Evolutionary conservation across 2,329 filamentous ascomycete genomes (phyloP), one percentile per base, ranked within the genome.

Genomic region (Hypocrella siamensis): DNA sequence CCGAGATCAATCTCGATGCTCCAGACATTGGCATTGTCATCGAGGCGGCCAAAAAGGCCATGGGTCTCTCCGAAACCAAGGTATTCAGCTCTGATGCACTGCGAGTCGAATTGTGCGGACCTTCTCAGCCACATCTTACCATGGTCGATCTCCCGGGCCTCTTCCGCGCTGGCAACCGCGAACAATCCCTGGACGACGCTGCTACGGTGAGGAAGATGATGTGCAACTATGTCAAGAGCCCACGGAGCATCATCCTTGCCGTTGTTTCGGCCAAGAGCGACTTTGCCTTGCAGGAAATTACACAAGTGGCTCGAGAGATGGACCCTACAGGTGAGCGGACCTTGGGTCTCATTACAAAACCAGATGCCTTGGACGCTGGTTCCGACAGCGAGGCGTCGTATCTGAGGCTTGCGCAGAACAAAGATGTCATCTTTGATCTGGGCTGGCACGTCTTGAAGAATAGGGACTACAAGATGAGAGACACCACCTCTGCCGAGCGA

Each of bases 211-310:
- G 24, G 10, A 31, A 32, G 12, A 51, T 75, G 9, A 63, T 73
- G 2, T 42, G 59, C 3, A 46, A 47, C 0, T 80, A 80, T 44
- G 73, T 80, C 56, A 46, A 49, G 15, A 58, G 67, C 9, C 49
- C 54, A 0, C 53, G 69, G 5, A 76, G 62, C 40, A 71, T 79
- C 35, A 70, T 76, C 3, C 54, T 78, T 2, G 65, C 70, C 2
- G 65, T 74, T 0, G 54, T 75, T 2, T 65, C 62, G 0, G 67
- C 67, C 2, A 65, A 63, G 32, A 60, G 58, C 27, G 66, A 78
- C 35, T 63, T 63, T 39, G 66, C 67, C 6, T 64, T 72, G 17
- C 73, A 80, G 41, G 53, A 60, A 8, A 57, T 67, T 2, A 31
- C 35, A 5, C 25, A 41, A 19, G 18, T 42, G 0, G 30, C 30